Evolutionary conservation across 2,329 filamentous ascomycete genomes (phyloP).

Genomic region (Ambrosiella beaveri): DNA sequence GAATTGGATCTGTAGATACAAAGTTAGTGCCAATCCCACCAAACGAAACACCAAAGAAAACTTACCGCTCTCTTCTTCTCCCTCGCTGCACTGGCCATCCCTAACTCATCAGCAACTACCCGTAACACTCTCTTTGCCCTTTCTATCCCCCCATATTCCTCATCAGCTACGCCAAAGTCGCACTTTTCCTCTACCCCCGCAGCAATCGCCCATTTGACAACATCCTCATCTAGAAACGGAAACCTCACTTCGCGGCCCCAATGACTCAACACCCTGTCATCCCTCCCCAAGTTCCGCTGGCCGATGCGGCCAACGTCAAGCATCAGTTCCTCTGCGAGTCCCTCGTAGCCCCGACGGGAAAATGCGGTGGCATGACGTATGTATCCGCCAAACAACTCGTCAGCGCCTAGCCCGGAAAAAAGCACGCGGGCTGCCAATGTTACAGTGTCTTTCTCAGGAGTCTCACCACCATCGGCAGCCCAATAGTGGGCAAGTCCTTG

Average conservation of each 20-base stretch:
- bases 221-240: conserved; percentile 73
- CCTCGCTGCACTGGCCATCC: not conserved
- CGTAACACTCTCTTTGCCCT: conserved; percentile 60
- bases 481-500: conserved; percentile 25
- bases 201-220: conserved; percentile 65
- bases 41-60: not conserved
- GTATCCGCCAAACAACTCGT: conserved; percentile 93
- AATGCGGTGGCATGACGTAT: conserved; percentile 68
- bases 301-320: conserved; percentile 75
- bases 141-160: conserved; percentile 32
- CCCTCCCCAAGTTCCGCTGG: conserved; percentile 84
- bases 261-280: conserved; percentile 78
- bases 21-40: not conserved
- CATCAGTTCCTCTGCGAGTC: conserved; percentile 64
- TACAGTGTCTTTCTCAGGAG: conserved; percentile 27
- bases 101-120: conserved; percentile 5
- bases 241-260: conserved; percentile 83
- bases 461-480: not conserved
- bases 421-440: conserved; percentile 62
- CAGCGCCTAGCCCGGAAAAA: conserved; percentile 81
- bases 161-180: conserved; percentile 41
- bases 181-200: conserved; percentile 72
- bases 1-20: conserved; percentile 50
- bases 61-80: conserved; percentile 11
- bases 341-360: conserved; percentile 46